phyloP scores from a whole-genome alignment of 176 grass and related monocot genomes.

The Tillandsia fasciculata region DNA sequence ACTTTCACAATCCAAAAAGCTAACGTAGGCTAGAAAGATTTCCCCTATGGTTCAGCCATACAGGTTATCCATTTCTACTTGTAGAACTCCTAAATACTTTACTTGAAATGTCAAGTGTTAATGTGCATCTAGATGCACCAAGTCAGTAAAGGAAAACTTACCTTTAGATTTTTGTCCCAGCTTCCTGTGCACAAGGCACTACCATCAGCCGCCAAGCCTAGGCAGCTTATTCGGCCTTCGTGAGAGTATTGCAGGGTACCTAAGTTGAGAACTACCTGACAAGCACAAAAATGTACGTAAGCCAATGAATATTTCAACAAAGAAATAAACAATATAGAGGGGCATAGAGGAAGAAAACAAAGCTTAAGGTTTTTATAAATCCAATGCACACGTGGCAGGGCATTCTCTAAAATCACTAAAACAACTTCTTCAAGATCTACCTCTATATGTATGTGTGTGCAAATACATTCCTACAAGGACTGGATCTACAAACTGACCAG shows the following conservation, averaged over 20 bases:
- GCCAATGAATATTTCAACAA: neutral
- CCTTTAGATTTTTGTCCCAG: conserved; percentile 98
- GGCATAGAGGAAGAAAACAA: neutral
- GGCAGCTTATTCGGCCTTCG: conserved; percentile 74
- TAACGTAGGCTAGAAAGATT: neutral
- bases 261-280: conserved; percentile 76
- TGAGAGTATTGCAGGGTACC: conserved; percentile 84
- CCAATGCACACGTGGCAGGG: neutral
- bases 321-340: neutral
- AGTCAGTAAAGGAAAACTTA: neutral
- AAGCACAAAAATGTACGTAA: neutral
- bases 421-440: too few relatives aligned
- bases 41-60: neutral
- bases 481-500: too few relatives aligned
- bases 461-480: too few relatives aligned
- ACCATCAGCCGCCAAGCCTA: conserved; percentile 87
- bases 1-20: neutral
- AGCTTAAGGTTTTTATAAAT: neutral
- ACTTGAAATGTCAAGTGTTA: neutral
- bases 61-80: neutral
- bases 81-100: neutral
- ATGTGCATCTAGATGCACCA: neutral
- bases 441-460: too few relatives aligned
- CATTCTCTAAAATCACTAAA: neutral
- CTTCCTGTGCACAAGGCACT: conserved; percentile 98